A percentile compares a stretch with the other conserved stretches of the same genome.
Evolutionary conservation across 257 asterid genomes (phyloP).

Genomic region (Primulina eburnea): DNA sequence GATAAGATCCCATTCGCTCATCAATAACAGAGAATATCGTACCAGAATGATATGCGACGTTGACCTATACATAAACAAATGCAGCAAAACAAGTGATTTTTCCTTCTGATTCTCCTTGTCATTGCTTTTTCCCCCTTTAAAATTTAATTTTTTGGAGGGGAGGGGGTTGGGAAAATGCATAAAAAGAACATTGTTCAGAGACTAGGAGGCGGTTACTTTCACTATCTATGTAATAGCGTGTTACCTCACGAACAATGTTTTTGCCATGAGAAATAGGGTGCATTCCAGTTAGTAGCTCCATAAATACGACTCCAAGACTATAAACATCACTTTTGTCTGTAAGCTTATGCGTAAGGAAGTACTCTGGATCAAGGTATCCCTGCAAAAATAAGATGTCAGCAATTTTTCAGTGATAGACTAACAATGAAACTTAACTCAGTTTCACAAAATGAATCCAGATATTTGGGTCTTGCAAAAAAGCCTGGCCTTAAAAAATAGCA

Average conservation of each 20-base stretch:
- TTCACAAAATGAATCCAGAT: too few species aligned
- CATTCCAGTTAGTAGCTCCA: constrained; percentile 87
- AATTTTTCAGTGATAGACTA: background rate
- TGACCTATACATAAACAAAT: constrained; percentile 47
- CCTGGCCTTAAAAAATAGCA: too few species aligned
- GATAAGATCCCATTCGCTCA: constrained; percentile 65
- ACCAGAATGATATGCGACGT: constrained; percentile 58
- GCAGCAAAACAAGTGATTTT: too few species aligned
- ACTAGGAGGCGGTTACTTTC: too few species aligned
- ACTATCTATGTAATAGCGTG: background rate
- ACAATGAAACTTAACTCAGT: too few species aligned
- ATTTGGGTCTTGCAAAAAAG: too few species aligned
- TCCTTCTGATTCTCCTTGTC: too few species aligned
- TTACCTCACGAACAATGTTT: constrained; percentile 97
- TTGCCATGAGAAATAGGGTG: constrained; percentile 95
- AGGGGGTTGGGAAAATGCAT: too few species aligned
- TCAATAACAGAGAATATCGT: constrained; percentile 60
- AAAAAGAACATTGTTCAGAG: too few species aligned
- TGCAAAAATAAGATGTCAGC: constrained; percentile 27
- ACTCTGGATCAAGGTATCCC: constrained; percentile 99
- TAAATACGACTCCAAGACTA: constrained; percentile 92
- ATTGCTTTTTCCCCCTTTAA: too few species aligned
- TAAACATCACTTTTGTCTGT: constrained; percentile 97
- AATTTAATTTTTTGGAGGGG: too few species aligned
- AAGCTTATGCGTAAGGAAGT: constrained; percentile 82